Base-by-base conservation (phyloP, 2,329 filamentous ascomycete genomes). In the Grosmannia serpens region DNA sequence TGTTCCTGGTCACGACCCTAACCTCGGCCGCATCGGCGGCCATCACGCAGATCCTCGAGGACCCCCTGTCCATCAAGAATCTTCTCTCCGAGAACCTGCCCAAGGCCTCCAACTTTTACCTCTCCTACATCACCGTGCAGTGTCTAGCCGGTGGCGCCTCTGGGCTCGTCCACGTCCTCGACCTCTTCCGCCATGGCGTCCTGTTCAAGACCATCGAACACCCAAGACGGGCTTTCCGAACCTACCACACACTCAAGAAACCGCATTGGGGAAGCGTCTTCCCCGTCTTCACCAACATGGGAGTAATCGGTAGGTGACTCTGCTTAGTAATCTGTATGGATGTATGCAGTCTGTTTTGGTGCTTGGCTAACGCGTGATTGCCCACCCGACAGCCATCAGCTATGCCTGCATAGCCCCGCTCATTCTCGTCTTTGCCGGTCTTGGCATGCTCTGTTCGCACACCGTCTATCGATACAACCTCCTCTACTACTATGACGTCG, bases 391-490 rank as follows among this genome's bases (percentile, higher is more conserved):
- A 78, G 76, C 77, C 52, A 85, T 96, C 64, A 86, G 85, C 22
- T 96, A 95, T 68, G 85, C 89, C 1, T 86, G 88, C 64, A 91
- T 96, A 64, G 88, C 90, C 1, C 91, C 91, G 0, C 74, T 96
- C 4, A 85, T 95, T 57, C 77, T 95, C 22, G 84, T 86, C 49
- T 95, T 95, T 70, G 88, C 89, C 0, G 84, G 86, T 1, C 75
- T 91, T 46, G 90, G 87, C 38, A 81, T 96, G 62, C 81, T 77
- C 49, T 75, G 95, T 54, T 89, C 95, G 74, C 94, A 95, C 71
- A 77, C 89, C 56, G 87, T 89, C 57, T 95, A 91, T 75, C 83
- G 88, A 44, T 95, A 96, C 78, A 91, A 92, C 71, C 71, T 96
- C 57, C 77, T 96, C 26, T 96, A 89, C 69, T 88, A 94, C 17